Conservation (phyloP, 208 protist species). For the Phytomonas francai region DNA sequence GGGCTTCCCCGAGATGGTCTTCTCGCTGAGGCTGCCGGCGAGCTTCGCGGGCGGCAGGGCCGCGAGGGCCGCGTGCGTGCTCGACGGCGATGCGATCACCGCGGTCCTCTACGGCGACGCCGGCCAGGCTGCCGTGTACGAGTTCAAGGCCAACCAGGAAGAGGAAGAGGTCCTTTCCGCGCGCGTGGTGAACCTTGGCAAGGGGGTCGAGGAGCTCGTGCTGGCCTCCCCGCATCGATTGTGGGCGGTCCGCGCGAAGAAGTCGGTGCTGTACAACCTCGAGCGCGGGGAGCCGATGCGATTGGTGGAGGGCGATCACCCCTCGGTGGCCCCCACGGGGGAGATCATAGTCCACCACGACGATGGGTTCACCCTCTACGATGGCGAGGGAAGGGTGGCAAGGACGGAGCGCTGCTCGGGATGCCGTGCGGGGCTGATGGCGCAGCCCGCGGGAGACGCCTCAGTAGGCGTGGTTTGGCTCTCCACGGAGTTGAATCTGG, state of each 20-base stretch:
- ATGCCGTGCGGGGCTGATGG: constrained; percentile 18
- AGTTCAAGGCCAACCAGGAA: not conserved
- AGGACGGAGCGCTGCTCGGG: constrained; percentile 10
- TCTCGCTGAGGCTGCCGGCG: constrained; percentile 15
- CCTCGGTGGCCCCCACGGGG: not conserved
- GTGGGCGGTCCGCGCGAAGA: not conserved
- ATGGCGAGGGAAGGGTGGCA: not conserved
- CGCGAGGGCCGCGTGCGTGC: constrained; percentile 26
- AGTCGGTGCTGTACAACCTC: not conserved
- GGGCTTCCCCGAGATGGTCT: constrained; percentile 53
- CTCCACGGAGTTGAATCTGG: constrained; percentile 9
- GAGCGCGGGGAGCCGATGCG: not conserved
- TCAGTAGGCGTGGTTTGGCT: constrained; percentile 18
- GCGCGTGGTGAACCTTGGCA: not conserved
- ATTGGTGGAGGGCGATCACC: not conserved
- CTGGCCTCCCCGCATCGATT: not conserved
- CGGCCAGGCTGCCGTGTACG: constrained; percentile 18
- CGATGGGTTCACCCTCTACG: too few species aligned
- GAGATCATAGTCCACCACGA: not conserved
- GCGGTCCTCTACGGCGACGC: constrained; percentile 23
- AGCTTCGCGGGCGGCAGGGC: not conserved
- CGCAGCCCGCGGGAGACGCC: constrained; percentile 9
- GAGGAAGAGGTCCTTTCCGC: not conserved
- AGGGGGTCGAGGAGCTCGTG: not conserved
- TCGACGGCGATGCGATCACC: constrained; percentile 17